phyloP scores from a whole-genome alignment of 345 rosid genomes.

The Kandelia obovata region DNA sequence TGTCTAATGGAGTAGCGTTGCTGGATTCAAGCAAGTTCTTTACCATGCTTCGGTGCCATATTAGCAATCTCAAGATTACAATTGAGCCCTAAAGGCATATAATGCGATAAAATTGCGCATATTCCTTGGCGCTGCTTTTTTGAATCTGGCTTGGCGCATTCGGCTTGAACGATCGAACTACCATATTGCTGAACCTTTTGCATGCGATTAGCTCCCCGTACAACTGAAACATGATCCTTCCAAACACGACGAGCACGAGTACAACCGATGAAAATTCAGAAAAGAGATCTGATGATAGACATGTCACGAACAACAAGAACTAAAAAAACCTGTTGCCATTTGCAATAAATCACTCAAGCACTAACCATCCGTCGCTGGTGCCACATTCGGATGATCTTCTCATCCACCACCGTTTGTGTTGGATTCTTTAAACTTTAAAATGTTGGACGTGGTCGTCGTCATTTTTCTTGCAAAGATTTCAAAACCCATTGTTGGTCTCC shows the following conservation, averaged over 20 bases:
- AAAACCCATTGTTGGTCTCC: too few species aligned
- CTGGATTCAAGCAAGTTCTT: conserved; percentile 53
- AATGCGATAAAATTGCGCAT: conserved; percentile 17
- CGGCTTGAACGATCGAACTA: conserved; percentile 9
- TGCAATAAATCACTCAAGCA: too few species aligned
- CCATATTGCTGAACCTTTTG: conserved; percentile 18
- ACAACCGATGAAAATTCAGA: conserved; percentile 23
- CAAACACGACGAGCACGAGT: conserved; percentile 18
- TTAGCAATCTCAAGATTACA: conserved; percentile 19
- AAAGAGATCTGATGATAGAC: conserved; percentile 5
- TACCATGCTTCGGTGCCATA: conserved; percentile 40
- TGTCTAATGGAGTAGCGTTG: too few species aligned
- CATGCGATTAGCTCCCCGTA: too few species aligned
- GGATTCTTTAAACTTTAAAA: too few species aligned
- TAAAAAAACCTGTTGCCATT: too few species aligned
- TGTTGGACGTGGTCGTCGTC: too few species aligned
- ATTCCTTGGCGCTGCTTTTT: background rate
- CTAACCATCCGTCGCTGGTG: too few species aligned
- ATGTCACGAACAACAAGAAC: conserved; percentile 15
- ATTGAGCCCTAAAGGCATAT: conserved; percentile 17
- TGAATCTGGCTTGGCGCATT: background rate
- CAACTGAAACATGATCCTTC: background rate
- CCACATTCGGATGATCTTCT: too few species aligned
- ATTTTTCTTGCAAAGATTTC: too few species aligned
- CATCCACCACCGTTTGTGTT: too few species aligned